phyloP scores from a whole-genome alignment of 2,329 filamentous ascomycete genomes.

The Paramyrothecium roridum region DNA sequence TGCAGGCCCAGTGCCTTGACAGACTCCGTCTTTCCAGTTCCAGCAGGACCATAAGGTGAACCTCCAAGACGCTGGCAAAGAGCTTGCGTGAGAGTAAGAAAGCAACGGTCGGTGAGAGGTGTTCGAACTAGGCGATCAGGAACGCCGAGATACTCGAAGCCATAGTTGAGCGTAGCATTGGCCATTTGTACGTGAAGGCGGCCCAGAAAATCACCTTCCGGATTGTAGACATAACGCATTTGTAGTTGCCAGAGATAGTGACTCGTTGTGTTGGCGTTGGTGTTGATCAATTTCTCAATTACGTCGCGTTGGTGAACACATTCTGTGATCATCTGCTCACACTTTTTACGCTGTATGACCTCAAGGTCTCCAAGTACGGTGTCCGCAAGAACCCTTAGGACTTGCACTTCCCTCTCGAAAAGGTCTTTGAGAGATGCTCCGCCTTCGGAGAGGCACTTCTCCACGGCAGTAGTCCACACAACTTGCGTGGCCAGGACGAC shows the following conservation, averaged over 20 bases:
- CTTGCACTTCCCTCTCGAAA: constrained; percentile 78
- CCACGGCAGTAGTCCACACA: constrained; percentile 87
- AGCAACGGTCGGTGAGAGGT: constrained; percentile 95
- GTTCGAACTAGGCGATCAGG: constrained; percentile 95
- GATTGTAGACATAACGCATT: constrained; percentile 91
- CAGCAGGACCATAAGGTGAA: constrained; percentile 94
- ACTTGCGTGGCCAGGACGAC: constrained; percentile 92
- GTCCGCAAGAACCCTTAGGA: constrained; percentile 80
- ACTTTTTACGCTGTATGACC: constrained; percentile 87
- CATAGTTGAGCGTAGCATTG: constrained; percentile 91
- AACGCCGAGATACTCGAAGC: constrained; percentile 96
- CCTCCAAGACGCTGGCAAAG: constrained; percentile 93
- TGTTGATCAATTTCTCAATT: constrained; percentile 79
- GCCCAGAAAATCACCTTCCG: constrained; percentile 74
- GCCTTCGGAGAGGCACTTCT: constrained; percentile 69
- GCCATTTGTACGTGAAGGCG: constrained; percentile 94
- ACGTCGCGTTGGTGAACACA: constrained; percentile 96
- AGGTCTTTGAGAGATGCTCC: constrained; percentile 67
- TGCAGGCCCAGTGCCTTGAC: constrained; percentile 97
- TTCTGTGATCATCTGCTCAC: constrained; percentile 97
- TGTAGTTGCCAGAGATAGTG: constrained; percentile 93
- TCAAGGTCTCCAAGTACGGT: constrained; percentile 89
- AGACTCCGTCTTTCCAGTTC: constrained; percentile 98
- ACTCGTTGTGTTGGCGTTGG: constrained; percentile 69
- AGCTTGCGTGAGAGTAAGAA: constrained; percentile 94